Evolutionary conservation across 2,329 filamentous ascomycete genomes (phyloP).

Genomic region (Cercospora citrullina): DNA sequence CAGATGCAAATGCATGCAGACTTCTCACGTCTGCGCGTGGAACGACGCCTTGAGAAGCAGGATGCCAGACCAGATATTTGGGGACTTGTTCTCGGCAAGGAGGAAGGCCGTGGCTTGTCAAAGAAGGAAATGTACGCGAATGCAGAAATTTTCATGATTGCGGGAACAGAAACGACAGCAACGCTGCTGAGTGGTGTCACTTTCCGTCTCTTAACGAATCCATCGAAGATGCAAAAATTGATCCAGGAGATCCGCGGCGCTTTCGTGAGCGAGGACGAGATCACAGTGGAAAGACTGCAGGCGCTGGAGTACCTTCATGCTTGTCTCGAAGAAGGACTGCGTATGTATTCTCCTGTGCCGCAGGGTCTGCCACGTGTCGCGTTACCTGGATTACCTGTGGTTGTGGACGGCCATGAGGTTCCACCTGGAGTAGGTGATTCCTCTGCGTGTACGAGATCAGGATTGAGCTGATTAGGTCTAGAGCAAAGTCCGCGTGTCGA

Average conservation of each 20-base stretch:
- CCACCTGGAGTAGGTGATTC: constrained; percentile 21
- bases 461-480: background rate
- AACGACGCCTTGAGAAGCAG: constrained; percentile 21
- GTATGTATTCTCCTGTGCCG: constrained; percentile 50
- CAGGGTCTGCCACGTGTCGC: constrained; percentile 39
- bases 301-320: constrained; percentile 48
- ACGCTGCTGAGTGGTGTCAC: constrained; percentile 70
- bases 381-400: constrained; percentile 17
- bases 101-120: constrained; percentile 26
- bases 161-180: constrained; percentile 75
- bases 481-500: constrained; percentile 22
- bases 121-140: constrained; percentile 39
- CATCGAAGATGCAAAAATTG: constrained; percentile 54
- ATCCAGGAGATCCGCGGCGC: constrained; percentile 55
- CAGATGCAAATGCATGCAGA: constrained; percentile 16
- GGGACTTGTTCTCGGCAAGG: constrained; percentile 27
- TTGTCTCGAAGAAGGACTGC: constrained; percentile 49
- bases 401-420: constrained; percentile 31
- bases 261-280: constrained; percentile 38
- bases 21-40: constrained; percentile 17
- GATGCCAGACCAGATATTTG: constrained; percentile 25
- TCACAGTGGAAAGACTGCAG: constrained; percentile 37
- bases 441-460: too few species aligned
- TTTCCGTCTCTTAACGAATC: constrained; percentile 69
- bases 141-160: constrained; percentile 50